These are phyloP conservation scores for Penicillium sp. DNA, from an alignment of 2,329 filamentous ascomycete genomes.

Conservation along the genomic window DNA sequence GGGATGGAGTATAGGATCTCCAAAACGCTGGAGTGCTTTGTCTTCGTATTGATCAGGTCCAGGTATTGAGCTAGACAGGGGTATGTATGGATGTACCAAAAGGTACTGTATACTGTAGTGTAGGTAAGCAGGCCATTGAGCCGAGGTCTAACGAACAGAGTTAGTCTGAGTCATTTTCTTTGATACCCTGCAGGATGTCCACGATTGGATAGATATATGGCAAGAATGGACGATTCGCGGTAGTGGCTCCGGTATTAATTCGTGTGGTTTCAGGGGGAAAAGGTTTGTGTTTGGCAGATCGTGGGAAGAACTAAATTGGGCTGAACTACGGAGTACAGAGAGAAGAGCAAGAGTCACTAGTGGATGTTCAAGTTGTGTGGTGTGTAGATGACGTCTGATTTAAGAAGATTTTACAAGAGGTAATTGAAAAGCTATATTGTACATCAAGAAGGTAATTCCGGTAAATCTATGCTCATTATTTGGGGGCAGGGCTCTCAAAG, in stretches of 20 bases:
- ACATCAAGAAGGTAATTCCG: too few relatives aligned
- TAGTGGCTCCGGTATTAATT: constrained; percentile 22
- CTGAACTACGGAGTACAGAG: too few relatives aligned
- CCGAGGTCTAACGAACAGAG: constrained; percentile 28
- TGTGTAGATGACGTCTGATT: too few relatives aligned
- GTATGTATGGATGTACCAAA: too few relatives aligned
- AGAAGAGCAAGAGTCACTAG: too few relatives aligned
- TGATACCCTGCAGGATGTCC: constrained; percentile 7
- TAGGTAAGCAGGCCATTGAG: constrained; percentile 12
- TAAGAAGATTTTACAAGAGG: too few relatives aligned
- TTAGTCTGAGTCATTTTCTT: constrained; percentile 21
- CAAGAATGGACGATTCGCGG: not conserved
- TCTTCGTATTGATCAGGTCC: not conserved
- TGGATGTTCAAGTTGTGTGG: too few relatives aligned
- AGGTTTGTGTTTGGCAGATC: not conserved
- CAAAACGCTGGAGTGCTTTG: not conserved
- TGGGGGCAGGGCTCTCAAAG: too few relatives aligned
- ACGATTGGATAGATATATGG: constrained; percentile 5
- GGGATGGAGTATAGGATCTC: constrained; percentile 1
- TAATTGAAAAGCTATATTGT: too few relatives aligned
- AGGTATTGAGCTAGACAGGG: not conserved
- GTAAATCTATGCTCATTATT: not conserved
- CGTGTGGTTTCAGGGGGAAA: constrained; percentile 5
- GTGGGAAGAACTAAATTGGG: not conserved
- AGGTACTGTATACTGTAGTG: constrained; percentile 1